Conservation (phyloP, 2,329 filamentous ascomycete genomes). For the Monosporascus sp. region DNA sequence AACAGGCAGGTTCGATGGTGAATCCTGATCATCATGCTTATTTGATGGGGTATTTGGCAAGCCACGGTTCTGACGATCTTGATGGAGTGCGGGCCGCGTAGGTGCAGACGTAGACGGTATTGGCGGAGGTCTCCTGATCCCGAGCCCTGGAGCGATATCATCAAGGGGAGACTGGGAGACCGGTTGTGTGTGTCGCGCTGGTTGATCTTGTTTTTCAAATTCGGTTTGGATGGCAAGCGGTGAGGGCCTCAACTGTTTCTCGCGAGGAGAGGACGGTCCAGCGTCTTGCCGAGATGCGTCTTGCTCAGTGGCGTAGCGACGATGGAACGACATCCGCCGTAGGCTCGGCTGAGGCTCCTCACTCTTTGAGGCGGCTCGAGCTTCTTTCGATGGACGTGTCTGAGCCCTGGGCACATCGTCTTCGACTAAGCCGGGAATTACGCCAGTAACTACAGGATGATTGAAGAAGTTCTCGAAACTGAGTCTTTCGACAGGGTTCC, state of each 20-base stretch:
- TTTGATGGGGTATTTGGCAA: slow-evolving; percentile 35
- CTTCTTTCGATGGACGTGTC: slow-evolving; percentile 28
- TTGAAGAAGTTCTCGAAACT: slow-evolving; percentile 82
- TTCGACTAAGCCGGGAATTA: slow-evolving; percentile 75
- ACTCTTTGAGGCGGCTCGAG: slow-evolving; percentile 23
- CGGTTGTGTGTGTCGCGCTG: slow-evolving; percentile 17
- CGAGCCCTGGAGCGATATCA: slow-evolving; percentile 43
- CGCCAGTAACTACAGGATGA: slow-evolving; percentile 63
- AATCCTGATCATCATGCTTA: slow-evolving; percentile 28
- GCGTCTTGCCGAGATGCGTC: slow-evolving; percentile 30
- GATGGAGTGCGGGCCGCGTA: slow-evolving; percentile 30
- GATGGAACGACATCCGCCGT: slow-evolving; percentile 32
- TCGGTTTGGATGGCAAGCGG: slow-evolving; percentile 39
- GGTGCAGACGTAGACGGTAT: slow-evolving; percentile 46
- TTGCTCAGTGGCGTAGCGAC: slow-evolving; percentile 34
- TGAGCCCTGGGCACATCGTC: slow-evolving; percentile 59
- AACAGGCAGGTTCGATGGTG: slow-evolving; percentile 29
- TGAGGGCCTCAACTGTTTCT: slow-evolving; percentile 35
- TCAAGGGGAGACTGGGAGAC: slow-evolving; percentile 37
- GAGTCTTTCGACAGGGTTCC: slow-evolving; percentile 77
- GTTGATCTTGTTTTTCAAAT: slow-evolving; percentile 24
- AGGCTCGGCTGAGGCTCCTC: slow-evolving; percentile 24
- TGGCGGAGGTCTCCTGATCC: slow-evolving; percentile 43
- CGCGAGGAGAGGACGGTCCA: slow-evolving; percentile 35
- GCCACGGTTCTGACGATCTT: slow-evolving; percentile 32